Evolutionary conservation across 371 early-diverging fungal genomes (phyloP), one percentile per base, ranked within the genome.

Genomic region (Umbelopsis sp.): DNA sequence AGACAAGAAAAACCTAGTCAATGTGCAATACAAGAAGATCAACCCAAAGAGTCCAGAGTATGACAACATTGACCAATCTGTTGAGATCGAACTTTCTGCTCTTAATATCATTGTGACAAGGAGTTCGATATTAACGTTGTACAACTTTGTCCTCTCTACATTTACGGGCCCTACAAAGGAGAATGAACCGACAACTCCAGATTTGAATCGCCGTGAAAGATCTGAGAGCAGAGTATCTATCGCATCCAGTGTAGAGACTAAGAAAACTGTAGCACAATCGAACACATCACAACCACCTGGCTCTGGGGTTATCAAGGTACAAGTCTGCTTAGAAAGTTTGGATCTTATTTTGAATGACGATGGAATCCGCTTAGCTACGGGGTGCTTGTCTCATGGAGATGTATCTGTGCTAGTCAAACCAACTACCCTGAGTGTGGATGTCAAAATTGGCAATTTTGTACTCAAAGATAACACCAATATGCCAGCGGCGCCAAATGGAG

Each of bases 271-370:
- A 16, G 44, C 22, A 5, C 44, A 45, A n/a, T 16, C 8, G 38
- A 44, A 46, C 2, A n/a, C 12, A 2, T 10, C 12, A 4, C 35
- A 24, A 25, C 20, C 11, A 18, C 5, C 18, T n/a, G 44, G 45
- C 20, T 8, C 44, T 8, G 46, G 64, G 29, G 67, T 65, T 14
- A 76, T 79, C 11, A 77, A 89, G 38, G 92, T 97, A 2, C 86
- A 89, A n/a, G 81, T 93, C 3, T 83, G 81, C 37, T 80, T 97
- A 69, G 91, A 89, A 35, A 91, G 94, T 68, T 90, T 97, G 22
- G 87, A 90, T 48, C 87, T 97, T 70, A 83, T 93, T 12, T 75
- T 97, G n/a, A 93, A 94, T 69, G 91, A 95, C 67, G 93, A 94
- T 67, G 94, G 94, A 5, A 76, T 77, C 5, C 87, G 90, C 1